phyloP scores from a whole-genome alignment of 2,329 filamentous ascomycete genomes.

The Diaporthe citriasiana region DNA sequence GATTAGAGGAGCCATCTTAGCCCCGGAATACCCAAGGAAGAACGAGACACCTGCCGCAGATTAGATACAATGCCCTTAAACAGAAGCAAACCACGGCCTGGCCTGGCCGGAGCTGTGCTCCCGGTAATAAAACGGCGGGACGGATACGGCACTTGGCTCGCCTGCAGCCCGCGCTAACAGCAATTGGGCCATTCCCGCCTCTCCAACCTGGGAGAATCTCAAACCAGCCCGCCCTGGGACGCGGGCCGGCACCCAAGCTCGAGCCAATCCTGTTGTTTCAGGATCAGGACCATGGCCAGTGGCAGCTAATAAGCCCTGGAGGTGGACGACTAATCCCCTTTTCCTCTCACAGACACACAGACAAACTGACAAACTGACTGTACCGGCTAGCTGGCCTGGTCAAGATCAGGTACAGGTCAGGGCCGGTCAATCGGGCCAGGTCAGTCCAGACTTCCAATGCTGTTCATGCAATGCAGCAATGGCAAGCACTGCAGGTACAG shows the following conservation, averaged over 20 bases:
- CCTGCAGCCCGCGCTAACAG: slow-evolving; percentile 23
- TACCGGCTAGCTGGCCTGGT: slow-evolving; percentile 11
- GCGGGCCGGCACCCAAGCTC: slow-evolving; percentile 30
- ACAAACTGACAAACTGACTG: neutral
- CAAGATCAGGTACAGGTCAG: slow-evolving; percentile 5
- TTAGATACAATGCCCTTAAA: neutral
- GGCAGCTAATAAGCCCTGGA: slow-evolving; percentile 7
- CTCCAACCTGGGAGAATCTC: slow-evolving; percentile 13
- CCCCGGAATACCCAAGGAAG: neutral
- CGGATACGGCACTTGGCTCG: slow-evolving; percentile 31
- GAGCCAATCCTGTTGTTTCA: slow-evolving; percentile 29
- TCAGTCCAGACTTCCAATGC: neutral
- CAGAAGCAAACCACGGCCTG: neutral
- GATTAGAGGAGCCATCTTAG: neutral
- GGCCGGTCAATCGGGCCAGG: neutral
- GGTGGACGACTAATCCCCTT: neutral
- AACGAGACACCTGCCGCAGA: neutral
- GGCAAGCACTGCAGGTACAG: neutral
- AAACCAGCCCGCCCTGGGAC: slow-evolving; percentile 27
- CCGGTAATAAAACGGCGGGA: slow-evolving; percentile 20
- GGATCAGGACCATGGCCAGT: slow-evolving; percentile 23
- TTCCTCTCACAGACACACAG: neutral
- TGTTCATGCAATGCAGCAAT: neutral
- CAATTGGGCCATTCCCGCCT: neutral
- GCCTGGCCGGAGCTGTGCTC: slow-evolving; percentile 13